Conservation (phyloP, 2,329 filamentous ascomycete species). For the Teratosphaeria destructans region DNA sequence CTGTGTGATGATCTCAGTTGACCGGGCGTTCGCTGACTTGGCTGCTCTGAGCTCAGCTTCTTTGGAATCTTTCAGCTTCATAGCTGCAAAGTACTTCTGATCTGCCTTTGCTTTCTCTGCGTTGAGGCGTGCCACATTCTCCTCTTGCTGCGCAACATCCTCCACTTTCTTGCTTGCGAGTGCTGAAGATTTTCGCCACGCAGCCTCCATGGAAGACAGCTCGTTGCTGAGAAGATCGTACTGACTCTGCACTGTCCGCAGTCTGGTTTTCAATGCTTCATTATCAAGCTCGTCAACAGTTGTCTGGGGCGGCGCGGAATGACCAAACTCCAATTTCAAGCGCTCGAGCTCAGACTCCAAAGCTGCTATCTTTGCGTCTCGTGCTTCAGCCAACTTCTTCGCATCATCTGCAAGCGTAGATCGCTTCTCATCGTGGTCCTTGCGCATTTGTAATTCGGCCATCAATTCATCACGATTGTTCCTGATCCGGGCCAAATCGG, state of each 20-base stretch:
- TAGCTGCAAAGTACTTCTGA: conserved; percentile 93
- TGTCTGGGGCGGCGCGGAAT: conserved; percentile 21
- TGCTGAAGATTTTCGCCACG: conserved; percentile 80
- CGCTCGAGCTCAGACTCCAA: conserved; percentile 76
- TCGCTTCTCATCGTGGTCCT: conserved; percentile 68
- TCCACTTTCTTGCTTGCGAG: conserved; percentile 78
- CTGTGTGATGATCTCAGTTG: conserved; percentile 84
- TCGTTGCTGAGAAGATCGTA: conserved; percentile 79
- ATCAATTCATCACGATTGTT: conserved; percentile 74
- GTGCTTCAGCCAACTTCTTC: conserved; percentile 68
- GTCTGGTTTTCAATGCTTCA: conserved; percentile 65
- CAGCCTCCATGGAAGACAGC: conserved; percentile 76
- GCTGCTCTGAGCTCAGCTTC: conserved; percentile 70
- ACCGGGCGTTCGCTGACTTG: conserved; percentile 75
- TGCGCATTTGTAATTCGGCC: conserved; percentile 70
- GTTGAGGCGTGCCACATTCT: conserved; percentile 60
- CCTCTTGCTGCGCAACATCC: conserved; percentile 65
- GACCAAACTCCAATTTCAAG: conserved; percentile 47
- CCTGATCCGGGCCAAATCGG: conserved; percentile 76
- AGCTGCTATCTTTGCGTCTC: conserved; percentile 68
- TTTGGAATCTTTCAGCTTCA: conserved; percentile 83
- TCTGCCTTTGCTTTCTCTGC: conserved; percentile 94
- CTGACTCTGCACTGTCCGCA: conserved; percentile 65
- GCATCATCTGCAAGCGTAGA: conserved; percentile 59
- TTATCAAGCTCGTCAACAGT: conserved; percentile 44